phyloP scores from a whole-genome alignment of 768 basidiomycete genomes.

The Leucosporidium creatinivorum region DNA sequence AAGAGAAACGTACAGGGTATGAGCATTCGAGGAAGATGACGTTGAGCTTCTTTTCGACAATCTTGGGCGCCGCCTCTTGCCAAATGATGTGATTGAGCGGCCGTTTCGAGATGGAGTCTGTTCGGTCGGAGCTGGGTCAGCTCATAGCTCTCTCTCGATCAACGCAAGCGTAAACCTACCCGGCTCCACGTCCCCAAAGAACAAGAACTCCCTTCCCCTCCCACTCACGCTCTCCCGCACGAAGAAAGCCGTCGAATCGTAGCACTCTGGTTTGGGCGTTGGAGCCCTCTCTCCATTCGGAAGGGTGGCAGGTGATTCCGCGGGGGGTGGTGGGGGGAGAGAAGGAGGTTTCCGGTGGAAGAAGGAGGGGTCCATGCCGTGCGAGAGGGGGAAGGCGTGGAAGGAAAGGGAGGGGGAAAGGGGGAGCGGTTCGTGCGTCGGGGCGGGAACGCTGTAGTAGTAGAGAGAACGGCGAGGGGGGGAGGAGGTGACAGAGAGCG shows the following conservation, averaged over 20 bases:
- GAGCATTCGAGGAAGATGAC: constrained; percentile 95
- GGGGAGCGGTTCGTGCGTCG: neutral
- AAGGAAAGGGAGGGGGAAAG: constrained; percentile 50
- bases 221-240: constrained; percentile 53
- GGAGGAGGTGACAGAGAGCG: constrained; percentile 47
- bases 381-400: constrained; percentile 56
- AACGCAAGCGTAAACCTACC: constrained; percentile 18
- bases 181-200: constrained; percentile 91
- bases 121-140: too few relatives aligned
- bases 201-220: constrained; percentile 63
- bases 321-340: neutral
- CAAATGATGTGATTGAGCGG: constrained; percentile 67
- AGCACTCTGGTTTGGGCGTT: constrained; percentile 41
- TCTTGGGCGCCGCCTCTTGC: constrained; percentile 69
- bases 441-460: constrained; percentile 12
- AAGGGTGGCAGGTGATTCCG: neutral
- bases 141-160: constrained; percentile 15
- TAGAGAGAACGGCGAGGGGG: neutral
- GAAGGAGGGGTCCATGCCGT: constrained; percentile 55
- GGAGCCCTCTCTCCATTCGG: neutral
- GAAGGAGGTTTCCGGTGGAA: constrained; percentile 40
- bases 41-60: constrained; percentile 56
- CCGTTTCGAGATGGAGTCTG: constrained; percentile 56
- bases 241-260: constrained; percentile 80
- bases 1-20: constrained; percentile 24